Evolutionary conservation across 352 stramenopile genomes (phyloP).

Genomic region (Globisporangium carolinianum): DNA sequence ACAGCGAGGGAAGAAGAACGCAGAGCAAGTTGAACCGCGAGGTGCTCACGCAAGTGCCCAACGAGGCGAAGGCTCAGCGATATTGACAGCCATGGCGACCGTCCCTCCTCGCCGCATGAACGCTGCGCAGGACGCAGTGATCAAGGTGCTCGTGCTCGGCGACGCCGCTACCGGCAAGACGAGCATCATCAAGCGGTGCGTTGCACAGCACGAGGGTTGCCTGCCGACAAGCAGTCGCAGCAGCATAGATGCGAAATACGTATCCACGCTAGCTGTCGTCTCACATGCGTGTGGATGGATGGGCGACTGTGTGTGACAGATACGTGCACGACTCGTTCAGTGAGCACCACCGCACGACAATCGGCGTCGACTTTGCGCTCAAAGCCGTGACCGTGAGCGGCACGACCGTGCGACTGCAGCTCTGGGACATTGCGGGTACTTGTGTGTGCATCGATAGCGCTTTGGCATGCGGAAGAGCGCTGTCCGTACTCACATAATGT

Average conservation of each 20-base stretch:
- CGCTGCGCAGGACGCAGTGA: conserved; percentile 81
- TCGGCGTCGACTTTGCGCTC: conserved; percentile 90
- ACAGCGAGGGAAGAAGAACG: neutral
- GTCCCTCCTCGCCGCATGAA: conserved; percentile 71
- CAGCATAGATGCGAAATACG: neutral
- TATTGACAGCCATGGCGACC: neutral
- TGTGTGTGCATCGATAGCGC: neutral
- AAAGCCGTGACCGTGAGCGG: conserved; percentile 85
- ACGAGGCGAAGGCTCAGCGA: neutral
- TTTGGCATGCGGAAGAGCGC: no score
- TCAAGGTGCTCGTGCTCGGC: conserved; percentile 89
- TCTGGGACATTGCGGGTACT: conserved; percentile 84
- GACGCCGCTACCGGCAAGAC: conserved; percentile 90
- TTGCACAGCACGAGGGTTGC: neutral
- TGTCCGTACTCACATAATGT: no score
- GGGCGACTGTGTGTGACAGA: conserved; percentile 17
- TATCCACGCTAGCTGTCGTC: neutral
- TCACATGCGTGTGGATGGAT: no score
- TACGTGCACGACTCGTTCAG: conserved; percentile 90
- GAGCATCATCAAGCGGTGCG: conserved; percentile 89
- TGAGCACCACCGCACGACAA: conserved; percentile 90
- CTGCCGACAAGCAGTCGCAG: no score
- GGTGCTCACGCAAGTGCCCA: neutral
- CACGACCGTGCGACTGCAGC: conserved; percentile 87
- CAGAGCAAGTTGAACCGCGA: neutral